Percentiles rank a stretch among this genome's conserved stretches.
phyloP scores from a whole-genome alignment of 768 basidiomycete species.

The Kwoniella pini region DNA sequence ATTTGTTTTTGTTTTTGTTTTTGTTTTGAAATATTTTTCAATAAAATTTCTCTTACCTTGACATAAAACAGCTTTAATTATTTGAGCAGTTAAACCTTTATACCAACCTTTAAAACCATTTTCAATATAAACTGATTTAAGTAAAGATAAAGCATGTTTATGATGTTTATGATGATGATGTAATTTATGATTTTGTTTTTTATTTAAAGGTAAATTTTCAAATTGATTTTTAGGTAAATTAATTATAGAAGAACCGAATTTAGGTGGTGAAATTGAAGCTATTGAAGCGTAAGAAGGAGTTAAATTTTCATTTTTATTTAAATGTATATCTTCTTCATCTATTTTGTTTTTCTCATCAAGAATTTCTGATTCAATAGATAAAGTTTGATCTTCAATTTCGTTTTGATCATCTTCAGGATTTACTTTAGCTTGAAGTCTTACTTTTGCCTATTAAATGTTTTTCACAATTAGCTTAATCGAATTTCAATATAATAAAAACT shows the following conservation, averaged over 20 bases:
- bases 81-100: slow-evolving; percentile 97
- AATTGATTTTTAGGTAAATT: slow-evolving; percentile 10
- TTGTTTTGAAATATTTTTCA: no score
- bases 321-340: no score
- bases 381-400: slow-evolving; percentile 33
- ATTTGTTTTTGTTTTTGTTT: background rate
- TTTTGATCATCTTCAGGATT: background rate
- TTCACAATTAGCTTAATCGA: no score
- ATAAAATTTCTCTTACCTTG: slow-evolving; percentile 66
- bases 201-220: background rate
- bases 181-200: slow-evolving; percentile 2
- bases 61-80: slow-evolving; percentile 89
- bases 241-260: slow-evolving; percentile 14
- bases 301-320: background rate
- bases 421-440: slow-evolving; percentile 80
- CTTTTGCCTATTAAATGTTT: slow-evolving; percentile 70
- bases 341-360: no score
- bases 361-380: no score
- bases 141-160: slow-evolving; percentile 73
- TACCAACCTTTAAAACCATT: slow-evolving; percentile 94
- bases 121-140: slow-evolving; percentile 68
- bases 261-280: slow-evolving; percentile 20
- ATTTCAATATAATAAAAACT: no score
- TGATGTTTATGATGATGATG: slow-evolving; percentile 56
- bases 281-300: slow-evolving; percentile 25